Conservation (phyloP, 352 stramenopile species). For the Globisporangium okanoganense region DNA sequence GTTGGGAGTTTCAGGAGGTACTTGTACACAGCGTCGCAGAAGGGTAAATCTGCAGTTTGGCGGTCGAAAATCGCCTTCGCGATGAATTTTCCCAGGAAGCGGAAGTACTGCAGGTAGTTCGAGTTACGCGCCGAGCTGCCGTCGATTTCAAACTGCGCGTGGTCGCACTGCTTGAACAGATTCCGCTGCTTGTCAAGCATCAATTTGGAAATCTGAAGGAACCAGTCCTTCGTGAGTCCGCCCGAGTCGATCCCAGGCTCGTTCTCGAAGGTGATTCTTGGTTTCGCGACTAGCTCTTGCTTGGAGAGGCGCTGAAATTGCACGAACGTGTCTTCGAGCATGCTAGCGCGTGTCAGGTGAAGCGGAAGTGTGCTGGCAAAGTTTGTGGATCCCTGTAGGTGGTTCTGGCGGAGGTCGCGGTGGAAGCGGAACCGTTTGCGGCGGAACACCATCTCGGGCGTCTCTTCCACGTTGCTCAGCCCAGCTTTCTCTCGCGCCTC, state of each 20-base stretch:
- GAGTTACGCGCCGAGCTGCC: conserved; percentile 24
- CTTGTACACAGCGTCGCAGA: conserved; percentile 78
- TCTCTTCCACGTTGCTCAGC: conserved; percentile 46
- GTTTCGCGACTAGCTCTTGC: conserved; percentile 56
- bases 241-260: conserved; percentile 87
- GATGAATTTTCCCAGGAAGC: conserved; percentile 75
- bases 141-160: conserved; percentile 48
- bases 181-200: conserved; percentile 25
- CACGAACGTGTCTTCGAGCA: conserved; percentile 69
- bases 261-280: conserved; percentile 77
- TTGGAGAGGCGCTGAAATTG: conserved; percentile 44
- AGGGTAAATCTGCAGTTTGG: conserved; percentile 72
- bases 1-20: conserved; percentile 46
- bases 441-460: conserved; percentile 76
- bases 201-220: conserved; percentile 65
- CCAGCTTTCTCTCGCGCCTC: conserved; percentile 39
- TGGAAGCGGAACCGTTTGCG: conserved; percentile 87
- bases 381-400: conserved; percentile 22
- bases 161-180: conserved; percentile 59
- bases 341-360: conserved; percentile 43
- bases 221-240: conserved; percentile 89
- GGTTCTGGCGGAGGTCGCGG: conserved; percentile 49
- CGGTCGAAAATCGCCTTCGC: conserved; percentile 86
- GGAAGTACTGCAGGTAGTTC: conserved; percentile 41
- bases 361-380: conserved; percentile 40